A percentile compares a stretch with the other conserved stretches of the same genome.
These are phyloP conservation scores for Inosperma sp. DNA, from an alignment of 768 basidiomycete species.

Conservation along the genomic window DNA sequence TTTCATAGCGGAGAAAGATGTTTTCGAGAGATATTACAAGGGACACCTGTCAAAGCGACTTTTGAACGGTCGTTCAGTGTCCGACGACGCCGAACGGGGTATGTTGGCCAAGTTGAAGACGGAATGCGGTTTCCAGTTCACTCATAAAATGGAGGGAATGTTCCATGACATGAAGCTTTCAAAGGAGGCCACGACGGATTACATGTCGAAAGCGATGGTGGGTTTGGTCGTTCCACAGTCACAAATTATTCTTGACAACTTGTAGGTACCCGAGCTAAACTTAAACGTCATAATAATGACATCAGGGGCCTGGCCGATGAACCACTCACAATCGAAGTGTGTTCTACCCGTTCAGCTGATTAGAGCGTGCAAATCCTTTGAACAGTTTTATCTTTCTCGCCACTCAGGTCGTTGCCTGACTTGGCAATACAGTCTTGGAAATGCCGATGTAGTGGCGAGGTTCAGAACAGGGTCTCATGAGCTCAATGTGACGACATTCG, in stretches of 20 bases:
- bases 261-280: constrained; percentile 69
- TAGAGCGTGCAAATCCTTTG: constrained; percentile 69
- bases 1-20: constrained; percentile 90
- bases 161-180: constrained; percentile 95
- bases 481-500: constrained; percentile 88
- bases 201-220: constrained; percentile 62
- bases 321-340: constrained; percentile 59
- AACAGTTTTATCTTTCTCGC: constrained; percentile 82
- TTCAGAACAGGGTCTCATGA: constrained; percentile 85
- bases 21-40: constrained; percentile 98
- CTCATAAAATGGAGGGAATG: constrained; percentile 98
- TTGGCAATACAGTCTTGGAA: constrained; percentile 89
- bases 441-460: constrained; percentile 77
- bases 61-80: constrained; percentile 79
- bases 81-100: constrained; percentile 95
- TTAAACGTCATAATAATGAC: constrained; percentile 92
- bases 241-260: constrained; percentile 9
- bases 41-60: constrained; percentile 91
- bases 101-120: constrained; percentile 97
- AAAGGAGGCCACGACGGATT: constrained; percentile 72
- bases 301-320: constrained; percentile 93
- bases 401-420: constrained; percentile 88
- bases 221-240: constrained; percentile 23
- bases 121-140: constrained; percentile 95
- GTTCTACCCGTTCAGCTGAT: constrained; percentile 61